A percentile compares a stretch with the other conserved stretches of the same genome.
phyloP scores from a whole-genome alignment of 257 asterid species.

The Gardenia jasminoides region DNA sequence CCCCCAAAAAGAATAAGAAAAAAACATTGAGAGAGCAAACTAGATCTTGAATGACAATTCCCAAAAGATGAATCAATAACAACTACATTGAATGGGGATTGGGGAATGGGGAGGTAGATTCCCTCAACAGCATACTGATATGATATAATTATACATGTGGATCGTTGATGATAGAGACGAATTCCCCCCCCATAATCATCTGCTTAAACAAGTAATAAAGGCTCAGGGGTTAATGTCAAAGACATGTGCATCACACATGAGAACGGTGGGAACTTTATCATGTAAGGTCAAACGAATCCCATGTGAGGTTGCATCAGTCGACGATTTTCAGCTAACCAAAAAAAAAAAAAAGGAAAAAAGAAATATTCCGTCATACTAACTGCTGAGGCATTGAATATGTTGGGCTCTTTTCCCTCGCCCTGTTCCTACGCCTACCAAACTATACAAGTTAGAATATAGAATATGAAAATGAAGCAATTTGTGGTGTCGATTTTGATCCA shows the following conservation, averaged over 20 bases:
- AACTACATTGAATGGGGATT: neutral
- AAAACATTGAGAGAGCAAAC: too few relatives aligned
- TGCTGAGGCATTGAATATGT: slow-evolving; percentile 18
- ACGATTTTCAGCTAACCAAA: slow-evolving; percentile 15
- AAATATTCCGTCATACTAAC: slow-evolving; percentile 2
- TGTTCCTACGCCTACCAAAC: neutral
- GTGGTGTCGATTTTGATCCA: slow-evolving; percentile 22
- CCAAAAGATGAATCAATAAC: neutral
- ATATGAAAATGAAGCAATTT: slow-evolving; percentile 3
- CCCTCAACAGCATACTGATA: neutral
- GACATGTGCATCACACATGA: slow-evolving; percentile 38
- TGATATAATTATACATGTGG: neutral
- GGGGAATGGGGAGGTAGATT: neutral
- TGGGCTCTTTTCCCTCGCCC: neutral
- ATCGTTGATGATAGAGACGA: neutral
- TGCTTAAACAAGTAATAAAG: neutral
- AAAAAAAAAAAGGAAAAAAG: too few relatives aligned
- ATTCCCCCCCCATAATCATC: neutral
- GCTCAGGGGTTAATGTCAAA: slow-evolving; percentile 16
- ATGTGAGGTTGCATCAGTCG: slow-evolving; percentile 37
- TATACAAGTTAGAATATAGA: neutral
- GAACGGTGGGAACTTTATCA: slow-evolving; percentile 16
- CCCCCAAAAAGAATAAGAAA: too few relatives aligned
- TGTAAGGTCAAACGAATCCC: slow-evolving; percentile 40
- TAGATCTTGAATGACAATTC: slow-evolving; percentile 6